A percentile compares a stretch with the other conserved stretches of the same genome.
These are phyloP conservation scores for Fusarium haematococcum DNA, from an alignment of 2,329 filamentous ascomycete species.

Conservation along the genomic window DNA sequence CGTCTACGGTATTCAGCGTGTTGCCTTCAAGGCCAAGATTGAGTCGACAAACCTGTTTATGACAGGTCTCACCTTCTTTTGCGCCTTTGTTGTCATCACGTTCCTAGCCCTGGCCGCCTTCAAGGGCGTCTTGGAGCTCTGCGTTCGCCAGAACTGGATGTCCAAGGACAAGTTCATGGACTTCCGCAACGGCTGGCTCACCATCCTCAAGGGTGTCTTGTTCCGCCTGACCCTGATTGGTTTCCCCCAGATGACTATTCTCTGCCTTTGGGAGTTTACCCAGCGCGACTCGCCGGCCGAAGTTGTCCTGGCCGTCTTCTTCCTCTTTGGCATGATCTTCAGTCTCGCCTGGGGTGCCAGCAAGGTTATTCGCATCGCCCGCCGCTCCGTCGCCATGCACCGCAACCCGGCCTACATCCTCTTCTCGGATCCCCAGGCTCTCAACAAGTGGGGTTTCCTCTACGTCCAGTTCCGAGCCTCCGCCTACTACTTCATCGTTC, in stretches of 20 bases:
- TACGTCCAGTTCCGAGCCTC: slow-evolving; percentile 97
- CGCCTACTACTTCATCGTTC: slow-evolving; percentile 94
- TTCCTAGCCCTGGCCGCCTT: slow-evolving; percentile 79
- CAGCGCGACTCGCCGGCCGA: slow-evolving; percentile 86
- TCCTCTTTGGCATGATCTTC: slow-evolving; percentile 82
- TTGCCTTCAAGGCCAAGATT: slow-evolving; percentile 86
- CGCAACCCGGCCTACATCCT: slow-evolving; percentile 97
- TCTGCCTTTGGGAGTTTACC: slow-evolving; percentile 95
- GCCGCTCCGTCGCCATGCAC: slow-evolving; percentile 89
- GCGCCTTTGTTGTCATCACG: slow-evolving; percentile 82
- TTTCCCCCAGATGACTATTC: slow-evolving; percentile 89
- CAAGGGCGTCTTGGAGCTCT: slow-evolving; percentile 83
- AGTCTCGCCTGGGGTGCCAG: slow-evolving; percentile 87
- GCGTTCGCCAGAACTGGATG: slow-evolving; percentile 81
- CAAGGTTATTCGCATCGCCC: slow-evolving; percentile 91
- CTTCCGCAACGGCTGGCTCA: slow-evolving; percentile 94
- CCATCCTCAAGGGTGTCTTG: slow-evolving; percentile 91
- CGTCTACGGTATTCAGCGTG: slow-evolving; percentile 87
- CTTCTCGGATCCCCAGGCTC: slow-evolving; percentile 91
- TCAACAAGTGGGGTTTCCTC: slow-evolving; percentile 98
- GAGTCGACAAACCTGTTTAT: slow-evolving; percentile 94
- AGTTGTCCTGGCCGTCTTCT: slow-evolving; percentile 88
- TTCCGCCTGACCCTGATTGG: slow-evolving; percentile 92
- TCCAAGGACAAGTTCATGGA: slow-evolving; percentile 88
- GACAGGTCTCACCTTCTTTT: slow-evolving; percentile 90